Conservation (phyloP, 2,329 filamentous ascomycete genomes). For the Ambrosiella cleistominuta region DNA sequence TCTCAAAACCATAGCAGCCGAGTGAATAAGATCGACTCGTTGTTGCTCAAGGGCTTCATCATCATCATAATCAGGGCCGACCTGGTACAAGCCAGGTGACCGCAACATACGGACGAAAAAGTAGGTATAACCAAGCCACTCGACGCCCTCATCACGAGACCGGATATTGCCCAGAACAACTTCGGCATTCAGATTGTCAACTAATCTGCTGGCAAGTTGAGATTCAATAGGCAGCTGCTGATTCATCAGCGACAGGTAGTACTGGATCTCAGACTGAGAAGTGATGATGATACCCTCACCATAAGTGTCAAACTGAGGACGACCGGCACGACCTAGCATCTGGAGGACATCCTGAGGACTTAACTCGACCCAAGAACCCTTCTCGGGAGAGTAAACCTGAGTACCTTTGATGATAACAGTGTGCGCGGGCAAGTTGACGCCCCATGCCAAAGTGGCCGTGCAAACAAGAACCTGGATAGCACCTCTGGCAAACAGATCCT, state of each 20-base stretch:
- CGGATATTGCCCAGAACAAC: conserved; percentile 87
- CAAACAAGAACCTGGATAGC: conserved; percentile 90
- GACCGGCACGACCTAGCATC: conserved; percentile 93
- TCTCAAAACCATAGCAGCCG: conserved; percentile 71
- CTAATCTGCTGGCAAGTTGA: conserved; percentile 80
- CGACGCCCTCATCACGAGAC: conserved; percentile 85
- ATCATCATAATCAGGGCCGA: conserved; percentile 87
- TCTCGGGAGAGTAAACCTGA: conserved; percentile 93
- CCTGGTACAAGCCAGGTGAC: conserved; percentile 85
- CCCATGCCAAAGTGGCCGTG: conserved; percentile 96
- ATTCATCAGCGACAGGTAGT: conserved; percentile 90
- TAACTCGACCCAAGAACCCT: conserved; percentile 94
- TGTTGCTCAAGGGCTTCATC: conserved; percentile 88
- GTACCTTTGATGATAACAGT: conserved; percentile 99
- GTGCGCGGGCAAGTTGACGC: conserved; percentile 93
- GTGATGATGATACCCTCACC: conserved; percentile 99
- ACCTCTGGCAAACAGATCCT: conserved; percentile 83
- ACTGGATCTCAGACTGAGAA: conserved; percentile 84
- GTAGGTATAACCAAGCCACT: conserved; percentile 97
- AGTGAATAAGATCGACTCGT: conserved; percentile 91
- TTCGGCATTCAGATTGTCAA: conserved; percentile 93
- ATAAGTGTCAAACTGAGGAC: conserved; percentile 93
- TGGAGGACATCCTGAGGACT: conserved; percentile 95
- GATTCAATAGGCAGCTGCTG: conserved; percentile 96
- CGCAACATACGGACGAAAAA: conserved; percentile 95